Base-by-base conservation (phyloP, 2,329 filamentous ascomycete genomes). In the Curvularia sp. region DNA sequence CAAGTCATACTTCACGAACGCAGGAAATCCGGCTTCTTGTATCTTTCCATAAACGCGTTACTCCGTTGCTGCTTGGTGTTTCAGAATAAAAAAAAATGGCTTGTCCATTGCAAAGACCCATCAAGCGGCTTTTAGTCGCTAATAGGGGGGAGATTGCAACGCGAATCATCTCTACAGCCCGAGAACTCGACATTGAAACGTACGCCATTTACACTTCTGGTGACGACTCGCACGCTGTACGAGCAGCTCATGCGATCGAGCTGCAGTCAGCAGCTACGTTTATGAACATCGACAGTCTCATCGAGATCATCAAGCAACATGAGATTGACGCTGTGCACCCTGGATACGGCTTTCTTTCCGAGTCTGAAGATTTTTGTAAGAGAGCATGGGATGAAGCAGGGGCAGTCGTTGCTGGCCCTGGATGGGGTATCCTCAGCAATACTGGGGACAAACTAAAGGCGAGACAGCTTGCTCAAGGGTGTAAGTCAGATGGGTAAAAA, bases 131-230 rank as follows among this genome's bases (percentile, higher is more conserved):
- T 5, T 77, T 87, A 5, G 71, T 86, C 49, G 81, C 82, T 18
- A 86, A 86, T 51, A 86, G 86, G 77, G 87, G 87, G 54, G 87
- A 89, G 72, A 88, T 89, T 50, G 86, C 86, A 53, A 81, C 85
- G 2, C 81, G 87, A 12, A 86, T 89, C 47, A 77, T 88, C 32
- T 81, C 82, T 28, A 81, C 86, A 54, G 84, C 84, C n/a, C 79
- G 85, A 39, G 87, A 89, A 72, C 77, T 88, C 3, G 77, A 76
- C 12, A 77, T 87, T 8, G 81, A 85, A 53, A 87, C 84, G 1
- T 84, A 82, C 61, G 81, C 83, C 19, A 69, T 87, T 3, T 87
- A 85, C 69, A 84, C 84, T 6, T 67, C 79, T 3, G 80, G 82
- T 48, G 87, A 89, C 69, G 75, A 78, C 28, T 82, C 81, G 1